Conservation (phyloP, 352 stramenopile species). For the Peronospora belbahrii region DNA sequence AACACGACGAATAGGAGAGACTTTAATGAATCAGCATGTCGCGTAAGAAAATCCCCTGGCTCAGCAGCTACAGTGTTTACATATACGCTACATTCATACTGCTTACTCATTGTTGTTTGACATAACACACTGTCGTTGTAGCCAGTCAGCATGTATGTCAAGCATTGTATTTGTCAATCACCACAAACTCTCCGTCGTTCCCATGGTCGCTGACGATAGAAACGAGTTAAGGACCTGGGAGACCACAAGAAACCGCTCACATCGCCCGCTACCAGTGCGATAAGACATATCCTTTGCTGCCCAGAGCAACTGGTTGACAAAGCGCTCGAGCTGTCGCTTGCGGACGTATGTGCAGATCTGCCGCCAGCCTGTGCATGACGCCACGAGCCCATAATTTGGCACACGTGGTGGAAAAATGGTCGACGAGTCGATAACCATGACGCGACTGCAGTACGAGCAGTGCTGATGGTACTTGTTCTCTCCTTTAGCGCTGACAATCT, state of each 20-base stretch:
- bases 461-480: conserved; percentile 31
- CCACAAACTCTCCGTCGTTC: conserved; percentile 14
- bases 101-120: background rate
- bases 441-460: conserved; percentile 42
- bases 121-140: background rate
- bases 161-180: background rate
- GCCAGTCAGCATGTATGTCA: background rate
- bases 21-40: conserved; percentile 3
- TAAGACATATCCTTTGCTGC: conserved; percentile 43
- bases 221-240: conserved; percentile 52
- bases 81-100: background rate
- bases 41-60: background rate
- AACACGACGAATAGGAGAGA: too few relatives aligned
- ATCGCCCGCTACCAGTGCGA: conserved; percentile 23
- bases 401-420: conserved; percentile 41
- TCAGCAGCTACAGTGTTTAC: background rate
- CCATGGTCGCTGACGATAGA: conserved; percentile 29
- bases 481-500: conserved; percentile 10
- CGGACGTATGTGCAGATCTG: conserved; percentile 19
- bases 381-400: conserved; percentile 17
- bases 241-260: conserved; percentile 40
- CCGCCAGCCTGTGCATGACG: conserved; percentile 15
- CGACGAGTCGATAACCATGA: conserved; percentile 38
- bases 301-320: conserved; percentile 37
- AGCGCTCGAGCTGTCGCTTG: conserved; percentile 28